phyloP scores from a whole-genome alignment of 2,329 filamentous ascomycete genomes.

The Metarhizium brunneum region DNA sequence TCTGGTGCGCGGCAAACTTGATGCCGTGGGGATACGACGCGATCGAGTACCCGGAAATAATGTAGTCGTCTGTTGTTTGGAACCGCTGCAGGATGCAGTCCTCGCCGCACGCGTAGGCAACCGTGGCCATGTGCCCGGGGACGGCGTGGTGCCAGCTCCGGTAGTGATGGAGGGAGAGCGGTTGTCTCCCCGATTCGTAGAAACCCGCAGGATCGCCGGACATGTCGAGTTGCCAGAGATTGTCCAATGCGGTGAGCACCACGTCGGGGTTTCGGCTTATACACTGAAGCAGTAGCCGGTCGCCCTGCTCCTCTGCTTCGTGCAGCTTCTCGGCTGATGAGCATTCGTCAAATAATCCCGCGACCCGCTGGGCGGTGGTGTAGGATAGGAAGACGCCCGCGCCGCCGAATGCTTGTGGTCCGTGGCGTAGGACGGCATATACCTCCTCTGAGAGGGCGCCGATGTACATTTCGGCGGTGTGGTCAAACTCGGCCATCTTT shows the following conservation, averaged over 20 bases:
- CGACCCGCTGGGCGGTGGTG: slow-evolving; percentile 34
- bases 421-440: slow-evolving; percentile 47
- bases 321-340: slow-evolving; percentile 22
- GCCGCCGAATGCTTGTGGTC: slow-evolving; percentile 53
- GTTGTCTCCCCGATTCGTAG: slow-evolving; percentile 50
- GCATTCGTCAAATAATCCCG: slow-evolving; percentile 33
- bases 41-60: neutral
- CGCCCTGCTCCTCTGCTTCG: slow-evolving; percentile 3
- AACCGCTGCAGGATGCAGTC: slow-evolving; percentile 27
- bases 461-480: slow-evolving; percentile 43
- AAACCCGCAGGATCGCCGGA: slow-evolving; percentile 51
- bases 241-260: slow-evolving; percentile 42
- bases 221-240: slow-evolving; percentile 52
- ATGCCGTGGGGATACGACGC: too few relatives aligned
- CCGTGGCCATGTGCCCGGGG: slow-evolving; percentile 45
- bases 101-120: slow-evolving; percentile 47
- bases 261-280: slow-evolving; percentile 52
- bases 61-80: slow-evolving; percentile 38
- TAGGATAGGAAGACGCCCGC: slow-evolving; percentile 53
- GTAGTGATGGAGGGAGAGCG: slow-evolving; percentile 54
- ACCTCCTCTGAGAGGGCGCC: slow-evolving; percentile 53
- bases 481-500: slow-evolving; percentile 41
- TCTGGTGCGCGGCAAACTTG: slow-evolving; percentile 1
- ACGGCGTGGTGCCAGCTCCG: slow-evolving; percentile 47
- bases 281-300: slow-evolving; percentile 24